Evolutionary conservation across 2,329 filamentous ascomycete genomes (phyloP), one percentile per base, ranked within the genome.

Genomic region (Neurospora sp.): DNA sequence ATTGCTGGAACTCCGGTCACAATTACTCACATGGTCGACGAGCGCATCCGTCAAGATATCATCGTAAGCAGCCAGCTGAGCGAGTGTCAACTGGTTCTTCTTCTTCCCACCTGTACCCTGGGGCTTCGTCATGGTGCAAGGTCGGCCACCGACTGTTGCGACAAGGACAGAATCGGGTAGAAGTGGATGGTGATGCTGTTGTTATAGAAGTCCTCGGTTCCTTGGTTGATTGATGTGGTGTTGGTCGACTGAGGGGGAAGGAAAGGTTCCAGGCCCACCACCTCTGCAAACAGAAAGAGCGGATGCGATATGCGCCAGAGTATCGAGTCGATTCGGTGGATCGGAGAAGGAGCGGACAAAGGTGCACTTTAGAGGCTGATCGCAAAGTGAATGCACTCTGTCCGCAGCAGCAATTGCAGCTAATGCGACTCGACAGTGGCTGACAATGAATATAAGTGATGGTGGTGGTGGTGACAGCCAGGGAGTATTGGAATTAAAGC

Each of bases 21-120:
- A 19, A 23, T 68, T 58, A 86, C 91, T 82, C 86, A 97, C 95
- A 82, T 95, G 93, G 81, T 99, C 96, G 72, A 99, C 90, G 68
- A 99, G 89, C 75, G 93, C 92, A 86, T 99, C 96, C 8, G 96
- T 99, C 73, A 97, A 85, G 74, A 98, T 90, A 81, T 99, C 96
- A 82, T 99, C 96, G 83, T 98, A 98, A 67, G 91, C 91, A 39
- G 93, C 91, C 76, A 99, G 84, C 84, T 97, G 94, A 72, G 90
- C 89, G 75, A 98, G 85, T 8, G 93, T 97, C 76, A 99, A 85
- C 72, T 89, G 88, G 78, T 91, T 89, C 82, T 86, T 91, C 82
- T 86, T 91, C 80, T 91, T 87, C 19, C 79, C 75, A 52, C 79
- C 70, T 13, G 69, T 43, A 7, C 68, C 70, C 19, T 70, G 23